Evolutionary conservation across 441 rosid species (phyloP).

Genomic region (Corymbia citriodora): DNA sequence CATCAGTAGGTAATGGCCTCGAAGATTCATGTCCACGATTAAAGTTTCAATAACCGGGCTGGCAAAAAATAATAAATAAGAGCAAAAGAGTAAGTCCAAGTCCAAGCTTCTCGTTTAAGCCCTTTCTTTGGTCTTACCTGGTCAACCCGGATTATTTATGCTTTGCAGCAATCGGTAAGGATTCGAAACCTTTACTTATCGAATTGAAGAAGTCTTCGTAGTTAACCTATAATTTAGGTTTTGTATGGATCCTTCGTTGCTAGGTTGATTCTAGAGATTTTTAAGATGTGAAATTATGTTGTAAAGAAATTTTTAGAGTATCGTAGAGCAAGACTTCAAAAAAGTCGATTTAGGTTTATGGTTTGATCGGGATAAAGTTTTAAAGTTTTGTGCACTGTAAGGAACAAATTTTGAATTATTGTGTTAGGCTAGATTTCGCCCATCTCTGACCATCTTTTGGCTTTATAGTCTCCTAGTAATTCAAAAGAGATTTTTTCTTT

Average conservation of each 20-base stretch:
- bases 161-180: rapidly evolving
- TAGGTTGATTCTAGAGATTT: neutral
- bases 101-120: neutral
- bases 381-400: too few relatives aligned
- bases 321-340: neutral
- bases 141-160: neutral
- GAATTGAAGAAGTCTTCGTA: neutral
- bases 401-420: too few relatives aligned
- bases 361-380: neutral
- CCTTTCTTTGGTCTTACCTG: neutral
- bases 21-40: neutral
- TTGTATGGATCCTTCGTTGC: neutral
- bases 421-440: too few relatives aligned
- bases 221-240: neutral
- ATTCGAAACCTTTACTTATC: neutral
- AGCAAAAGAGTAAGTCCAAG: neutral
- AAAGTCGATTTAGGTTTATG: neutral
- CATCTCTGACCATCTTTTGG: too few relatives aligned
- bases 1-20: neutral
- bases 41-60: neutral
- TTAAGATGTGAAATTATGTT: neutral
- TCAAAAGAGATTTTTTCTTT: too few relatives aligned
- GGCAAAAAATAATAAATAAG: neutral
- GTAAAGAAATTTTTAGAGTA: neutral
- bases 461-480: too few relatives aligned